These are phyloP conservation scores for Ampelomyces quisqualis DNA, from an alignment of 2,329 filamentous ascomycete species.

Conservation along the genomic window DNA sequence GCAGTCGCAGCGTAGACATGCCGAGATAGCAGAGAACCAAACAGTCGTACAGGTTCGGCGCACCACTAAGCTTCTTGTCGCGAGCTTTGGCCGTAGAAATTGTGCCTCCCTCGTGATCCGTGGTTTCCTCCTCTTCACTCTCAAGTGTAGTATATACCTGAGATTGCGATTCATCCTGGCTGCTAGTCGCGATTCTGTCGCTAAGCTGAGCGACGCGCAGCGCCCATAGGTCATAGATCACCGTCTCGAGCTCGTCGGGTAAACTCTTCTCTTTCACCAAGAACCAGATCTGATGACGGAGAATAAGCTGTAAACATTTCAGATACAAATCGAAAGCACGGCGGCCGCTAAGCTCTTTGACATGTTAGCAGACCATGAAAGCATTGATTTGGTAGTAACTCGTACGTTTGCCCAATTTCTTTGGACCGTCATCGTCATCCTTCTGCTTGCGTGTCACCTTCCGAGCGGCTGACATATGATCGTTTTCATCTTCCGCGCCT, in stretches of 20 bases:
- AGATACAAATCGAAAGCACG: conserved; percentile 76
- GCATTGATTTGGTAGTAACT: background rate
- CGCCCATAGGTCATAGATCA: conserved; percentile 84
- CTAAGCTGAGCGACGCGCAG: conserved; percentile 65
- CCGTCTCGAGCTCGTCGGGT: conserved; percentile 70
- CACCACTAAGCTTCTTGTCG: conserved; percentile 52
- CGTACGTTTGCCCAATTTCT: conserved; percentile 25
- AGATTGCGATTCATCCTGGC: conserved; percentile 44
- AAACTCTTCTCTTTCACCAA: conserved; percentile 67
- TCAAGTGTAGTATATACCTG: conserved; percentile 61
- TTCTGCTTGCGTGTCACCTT: conserved; percentile 58
- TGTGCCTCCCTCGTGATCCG: conserved; percentile 31
- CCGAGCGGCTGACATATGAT: conserved; percentile 62
- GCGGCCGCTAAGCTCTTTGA: conserved; percentile 62
- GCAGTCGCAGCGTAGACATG: conserved; percentile 71
- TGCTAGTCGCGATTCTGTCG: conserved; percentile 42
- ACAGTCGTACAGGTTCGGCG: conserved; percentile 71
- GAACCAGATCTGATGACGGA: conserved; percentile 78
- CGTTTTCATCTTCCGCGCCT: conserved; percentile 62
- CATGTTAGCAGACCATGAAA: conserved; percentile 21
- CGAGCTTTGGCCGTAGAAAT: conserved; percentile 32
- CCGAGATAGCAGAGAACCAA: conserved; percentile 79
- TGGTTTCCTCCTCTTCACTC: conserved; percentile 46
- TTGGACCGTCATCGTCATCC: conserved; percentile 51
- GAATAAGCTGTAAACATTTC: conserved; percentile 78